Conservation (phyloP, 73 alveolate species). For the Paramecium biaurelia region DNA sequence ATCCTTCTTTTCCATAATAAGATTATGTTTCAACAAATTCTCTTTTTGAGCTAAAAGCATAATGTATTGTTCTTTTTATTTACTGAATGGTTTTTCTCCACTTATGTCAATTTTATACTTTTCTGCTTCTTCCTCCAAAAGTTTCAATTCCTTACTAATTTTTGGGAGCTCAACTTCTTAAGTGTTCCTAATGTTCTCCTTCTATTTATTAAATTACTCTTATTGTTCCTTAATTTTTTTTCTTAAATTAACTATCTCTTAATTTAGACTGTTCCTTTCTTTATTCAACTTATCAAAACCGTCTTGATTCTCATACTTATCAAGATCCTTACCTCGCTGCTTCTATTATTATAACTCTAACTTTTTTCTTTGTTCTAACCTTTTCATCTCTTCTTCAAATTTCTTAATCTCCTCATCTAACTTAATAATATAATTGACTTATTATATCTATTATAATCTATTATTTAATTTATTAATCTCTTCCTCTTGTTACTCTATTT, state of each 20-base stretch:
- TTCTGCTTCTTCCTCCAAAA: not conserved
- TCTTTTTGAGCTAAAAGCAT: not conserved
- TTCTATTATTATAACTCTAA: not conserved
- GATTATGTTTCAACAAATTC: not conserved
- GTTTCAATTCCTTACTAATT: not conserved
- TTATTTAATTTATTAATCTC: not conserved
- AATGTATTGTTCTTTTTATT: not conserved
- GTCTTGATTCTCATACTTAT: not conserved
- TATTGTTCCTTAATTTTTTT: not conserved
- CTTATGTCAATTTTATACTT: not conserved
- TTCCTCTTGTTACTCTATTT: not conserved
- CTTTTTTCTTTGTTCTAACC: not conserved
- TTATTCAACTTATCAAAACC: not conserved
- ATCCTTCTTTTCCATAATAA: not conserved
- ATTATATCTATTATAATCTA: not conserved
- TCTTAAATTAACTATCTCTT: not conserved
- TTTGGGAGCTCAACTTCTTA: not conserved
- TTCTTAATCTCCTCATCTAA: not conserved
- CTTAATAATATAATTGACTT: not conserved
- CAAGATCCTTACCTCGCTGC: not conserved
- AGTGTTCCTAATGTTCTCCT: not conserved
- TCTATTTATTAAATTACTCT: not conserved
- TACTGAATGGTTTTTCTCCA: not conserved
- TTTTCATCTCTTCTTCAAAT: not conserved
- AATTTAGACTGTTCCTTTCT: not conserved